These are phyloP conservation scores for Leccinellum rugosiceps DNA, from an alignment of 768 basidiomycete species.

Conservation along the genomic window DNA sequence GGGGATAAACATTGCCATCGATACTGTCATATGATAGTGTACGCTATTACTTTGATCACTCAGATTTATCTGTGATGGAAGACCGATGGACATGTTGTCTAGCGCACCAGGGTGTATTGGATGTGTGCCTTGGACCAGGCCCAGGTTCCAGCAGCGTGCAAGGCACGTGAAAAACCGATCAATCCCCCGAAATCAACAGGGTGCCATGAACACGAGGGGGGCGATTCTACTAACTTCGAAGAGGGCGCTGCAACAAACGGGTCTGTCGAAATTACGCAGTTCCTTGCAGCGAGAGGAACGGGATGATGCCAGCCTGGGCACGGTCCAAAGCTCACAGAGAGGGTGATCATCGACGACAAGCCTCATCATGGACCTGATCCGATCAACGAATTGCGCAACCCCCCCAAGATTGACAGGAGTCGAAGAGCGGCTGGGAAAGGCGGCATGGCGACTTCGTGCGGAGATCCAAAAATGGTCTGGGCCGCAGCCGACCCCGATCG, in stretches of 20 bases:
- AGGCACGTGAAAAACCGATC: constrained; percentile 28
- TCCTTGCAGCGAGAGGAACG: neutral
- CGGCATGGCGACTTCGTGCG: constrained; percentile 30
- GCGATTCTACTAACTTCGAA: constrained; percentile 4
- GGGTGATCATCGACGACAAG: neutral
- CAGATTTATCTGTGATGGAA: constrained; percentile 8
- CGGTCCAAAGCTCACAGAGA: neutral
- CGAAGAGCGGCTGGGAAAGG: constrained; percentile 15
- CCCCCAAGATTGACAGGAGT: constrained; percentile 22
- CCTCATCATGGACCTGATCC: neutral
- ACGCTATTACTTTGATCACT: constrained; percentile 16
- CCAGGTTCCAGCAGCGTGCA: constrained; percentile 23
- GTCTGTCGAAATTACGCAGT: neutral
- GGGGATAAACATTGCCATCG: constrained; percentile 18
- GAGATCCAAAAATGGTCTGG: constrained; percentile 36
- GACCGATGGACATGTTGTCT: constrained; percentile 13
- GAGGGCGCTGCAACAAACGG: constrained; percentile 5
- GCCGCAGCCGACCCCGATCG: constrained; percentile 38
- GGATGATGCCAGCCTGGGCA: neutral
- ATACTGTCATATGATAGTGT: constrained; percentile 10
- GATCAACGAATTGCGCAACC: neutral
- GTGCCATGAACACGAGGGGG: constrained; percentile 27
- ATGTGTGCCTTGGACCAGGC: constrained; percentile 19
- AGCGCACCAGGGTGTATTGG: constrained; percentile 11
- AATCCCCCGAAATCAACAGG: constrained; percentile 27